Base-by-base conservation (phyloP, 2,329 filamentous ascomycete genomes). In the Fusarium sp. region DNA sequence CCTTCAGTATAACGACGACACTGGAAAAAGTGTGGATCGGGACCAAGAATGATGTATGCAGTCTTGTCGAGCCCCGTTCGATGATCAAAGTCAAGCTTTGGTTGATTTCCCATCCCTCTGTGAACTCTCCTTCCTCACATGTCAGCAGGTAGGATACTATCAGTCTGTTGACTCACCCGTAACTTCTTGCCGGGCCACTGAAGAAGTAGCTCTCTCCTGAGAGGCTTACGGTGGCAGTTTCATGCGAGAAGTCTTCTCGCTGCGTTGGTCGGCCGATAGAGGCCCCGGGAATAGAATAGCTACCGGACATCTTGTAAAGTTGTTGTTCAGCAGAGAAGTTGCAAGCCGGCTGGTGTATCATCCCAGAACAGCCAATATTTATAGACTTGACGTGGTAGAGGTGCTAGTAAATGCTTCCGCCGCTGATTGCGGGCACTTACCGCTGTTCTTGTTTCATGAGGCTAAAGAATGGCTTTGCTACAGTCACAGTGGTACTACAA, bases 21-120 rank as follows among this genome's bases (percentile, higher is more conserved):
- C 18, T 74, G 72, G 45, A 77, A 77, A 44, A 64, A 77, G 18
- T 68, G 67, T 11, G 55, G 57, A 13, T 60, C 45, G 4, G 72
- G 62, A 4, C 75, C 75, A 22, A 77, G 74, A 20, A 78, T 54
- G n/a, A 74, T 68, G 31, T 71, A 77, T 20, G 68, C 58, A 9
- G 51, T 57, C 8, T 55, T 69, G 28, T 22, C 50, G 4, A 39
- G 41, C 22, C 68, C 72, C 7, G 42, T 38, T 5, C 39, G 59
- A 31, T 73, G 54, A 24, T 77, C 68, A 42, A 54, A 68, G 14
- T 62, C 47, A 6, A 70, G 51, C 3, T 45, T 36, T 20, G 48
- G 9, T 5, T 38, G 18, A 10, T 54, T 38, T 9, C 47, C 67
- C 13, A 54, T 33, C 16, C 35, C 30, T 26, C 56, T 35, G 5